phyloP scores from a whole-genome alignment of 2,329 filamentous ascomycete genomes.

The Fusarium sacchari region DNA sequence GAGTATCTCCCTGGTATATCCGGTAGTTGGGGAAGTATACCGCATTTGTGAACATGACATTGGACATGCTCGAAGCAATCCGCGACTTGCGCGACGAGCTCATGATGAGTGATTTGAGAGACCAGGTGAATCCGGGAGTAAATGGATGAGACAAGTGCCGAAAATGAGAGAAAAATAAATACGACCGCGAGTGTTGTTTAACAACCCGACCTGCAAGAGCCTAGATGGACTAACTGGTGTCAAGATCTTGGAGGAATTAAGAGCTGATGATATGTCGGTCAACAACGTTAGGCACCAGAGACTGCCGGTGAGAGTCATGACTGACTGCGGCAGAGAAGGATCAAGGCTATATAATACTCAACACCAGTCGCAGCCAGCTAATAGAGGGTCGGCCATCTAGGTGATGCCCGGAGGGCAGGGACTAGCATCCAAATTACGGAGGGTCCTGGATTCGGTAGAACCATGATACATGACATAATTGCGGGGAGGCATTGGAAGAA shows the following conservation, averaged over 20 bases:
- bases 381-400: conserved; percentile 28
- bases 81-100: conserved; percentile 59
- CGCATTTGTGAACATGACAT: conserved; percentile 74
- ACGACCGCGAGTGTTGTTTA: conserved; percentile 25
- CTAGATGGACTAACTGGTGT: conserved; percentile 28
- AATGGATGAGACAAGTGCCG: neutral
- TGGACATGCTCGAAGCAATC: conserved; percentile 55
- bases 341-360: conserved; percentile 43
- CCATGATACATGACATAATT: conserved; percentile 60
- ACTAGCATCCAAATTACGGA: conserved; percentile 49
- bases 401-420: conserved; percentile 44
- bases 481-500: conserved; percentile 45
- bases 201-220: conserved; percentile 26
- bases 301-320: conserved; percentile 37
- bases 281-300: conserved; percentile 42
- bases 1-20: conserved; percentile 77
- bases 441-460: conserved; percentile 49
- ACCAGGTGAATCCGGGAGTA: neutral
- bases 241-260: neutral
- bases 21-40: conserved; percentile 87
- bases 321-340: conserved; percentile 40
- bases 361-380: conserved; percentile 29
- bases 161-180: conserved; percentile 9
- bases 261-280: conserved; percentile 36
- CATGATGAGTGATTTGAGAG: conserved; percentile 46